A percentile compares a stretch with the other conserved stretches of the same genome.
These are phyloP conservation scores for Phytophthora meadii DNA, from an alignment of 352 stramenopile species.

Conservation along the genomic window DNA sequence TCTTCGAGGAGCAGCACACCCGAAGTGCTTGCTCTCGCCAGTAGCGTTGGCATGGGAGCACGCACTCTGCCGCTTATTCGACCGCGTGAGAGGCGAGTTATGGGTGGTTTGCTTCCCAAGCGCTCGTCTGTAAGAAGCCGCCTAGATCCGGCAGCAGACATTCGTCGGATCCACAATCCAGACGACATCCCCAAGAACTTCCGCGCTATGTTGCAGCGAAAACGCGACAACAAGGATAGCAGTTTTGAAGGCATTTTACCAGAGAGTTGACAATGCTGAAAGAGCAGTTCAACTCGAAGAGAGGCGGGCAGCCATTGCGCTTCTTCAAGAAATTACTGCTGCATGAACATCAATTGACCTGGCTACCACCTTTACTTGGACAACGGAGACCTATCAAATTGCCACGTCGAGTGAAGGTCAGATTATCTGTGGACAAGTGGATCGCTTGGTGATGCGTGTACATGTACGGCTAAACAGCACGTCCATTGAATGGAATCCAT, in stretches of 20 bases:
- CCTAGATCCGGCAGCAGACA: constrained; percentile 69
- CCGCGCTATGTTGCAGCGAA: constrained; percentile 63
- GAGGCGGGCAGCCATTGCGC: background rate
- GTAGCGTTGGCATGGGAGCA: constrained; percentile 47
- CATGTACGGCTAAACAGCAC: background rate
- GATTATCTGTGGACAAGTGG: no score
- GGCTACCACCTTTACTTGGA: no score
- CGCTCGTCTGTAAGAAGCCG: constrained; percentile 67
- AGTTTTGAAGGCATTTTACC: constrained; percentile 45
- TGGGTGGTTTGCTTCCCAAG: constrained; percentile 77
- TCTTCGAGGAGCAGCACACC: constrained; percentile 20
- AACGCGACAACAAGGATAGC: constrained; percentile 42
- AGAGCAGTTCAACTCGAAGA: background rate
- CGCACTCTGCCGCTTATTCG: constrained; percentile 59
- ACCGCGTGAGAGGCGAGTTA: constrained; percentile 58
- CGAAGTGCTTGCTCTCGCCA: constrained; percentile 31
- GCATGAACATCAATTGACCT: no score
- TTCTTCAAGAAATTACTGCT: no score
- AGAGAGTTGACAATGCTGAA: constrained; percentile 17
- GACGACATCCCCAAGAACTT: constrained; percentile 81
- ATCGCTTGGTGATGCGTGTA: background rate
- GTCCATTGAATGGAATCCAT: no score
- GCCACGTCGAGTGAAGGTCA: background rate
- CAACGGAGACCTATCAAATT: background rate
- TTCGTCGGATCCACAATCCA: constrained; percentile 74